Percentiles rank a stretch among this genome's conserved stretches.
Conservation (phyloP, 2,329 filamentous ascomycete genomes). For the Boeremia exigua region DNA sequence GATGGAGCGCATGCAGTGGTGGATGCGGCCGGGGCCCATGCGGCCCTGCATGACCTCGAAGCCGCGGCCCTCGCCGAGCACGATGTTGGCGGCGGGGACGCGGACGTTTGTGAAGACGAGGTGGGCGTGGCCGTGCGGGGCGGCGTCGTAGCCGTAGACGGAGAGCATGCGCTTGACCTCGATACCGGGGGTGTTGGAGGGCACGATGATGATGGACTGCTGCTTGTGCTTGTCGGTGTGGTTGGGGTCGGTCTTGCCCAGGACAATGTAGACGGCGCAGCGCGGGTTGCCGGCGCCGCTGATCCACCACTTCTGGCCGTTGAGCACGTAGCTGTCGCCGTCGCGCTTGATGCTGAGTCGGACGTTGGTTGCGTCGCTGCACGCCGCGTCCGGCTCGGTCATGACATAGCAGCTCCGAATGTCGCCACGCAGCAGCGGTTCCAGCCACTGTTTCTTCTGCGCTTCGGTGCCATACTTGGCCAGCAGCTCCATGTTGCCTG, state of each 20-base stretch:
- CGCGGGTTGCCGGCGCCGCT: conserved; percentile 89
- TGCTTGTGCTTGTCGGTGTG: conserved; percentile 81
- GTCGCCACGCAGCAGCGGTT: conserved; percentile 77
- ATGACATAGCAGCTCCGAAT: conserved; percentile 89
- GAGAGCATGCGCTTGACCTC: conserved; percentile 87
- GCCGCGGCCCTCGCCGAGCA: conserved; percentile 89
- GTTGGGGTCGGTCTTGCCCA: conserved; percentile 83
- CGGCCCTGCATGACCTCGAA: conserved; percentile 98
- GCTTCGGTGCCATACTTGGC: conserved; percentile 85
- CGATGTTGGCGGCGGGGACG: conserved; percentile 78
- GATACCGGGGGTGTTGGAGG: conserved; percentile 77
- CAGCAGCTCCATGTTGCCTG: conserved; percentile 91
- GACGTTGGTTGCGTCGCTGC: conserved; percentile 89
- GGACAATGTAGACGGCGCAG: conserved; percentile 90
- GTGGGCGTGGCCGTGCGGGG: conserved; percentile 95
- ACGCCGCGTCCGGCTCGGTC: conserved; percentile 86
- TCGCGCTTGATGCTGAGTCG: conserved; percentile 78
- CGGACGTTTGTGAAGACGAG: conserved; percentile 86
- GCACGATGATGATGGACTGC: conserved; percentile 89
- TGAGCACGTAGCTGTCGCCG: conserved; percentile 85
- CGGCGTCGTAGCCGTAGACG: conserved; percentile 94
- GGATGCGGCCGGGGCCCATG: conserved; percentile 90
- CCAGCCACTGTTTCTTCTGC: conserved; percentile 82
- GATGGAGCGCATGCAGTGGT: conserved; percentile 93
- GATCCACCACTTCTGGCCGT: conserved; percentile 99